phyloP scores from a whole-genome alignment of 805 yeast genomes.

The fission yeast (Schizosaccharomyces pombe) region ASM294v3 CU329670.1:466501-467000 shows the following conservation, averaged over 20 bases:
- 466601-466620: conserved; percentile 93
- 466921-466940: conserved; percentile 61
- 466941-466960: conserved; percentile 60
- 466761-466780: conserved; percentile 83
- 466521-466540: conserved; percentile 48
- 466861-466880: conserved; percentile 83
- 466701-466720: conserved; percentile 67
- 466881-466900: conserved; percentile 77
- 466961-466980: conserved; percentile 67
- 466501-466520: conserved; percentile 67
- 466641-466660: conserved; percentile 54
- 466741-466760: conserved; percentile 76
- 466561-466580: conserved; percentile 81
- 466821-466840: conserved; percentile 74
- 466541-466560: conserved; percentile 45
- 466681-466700: conserved; percentile 72
- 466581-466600: conserved; percentile 84
- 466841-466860: conserved; percentile 89
- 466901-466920: conserved; percentile 61
- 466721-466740: conserved; percentile 82
- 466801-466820: conserved; percentile 53
- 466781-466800: conserved; percentile 73
- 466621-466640: conserved; percentile 83
- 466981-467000: conserved; percentile 93
- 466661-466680: conserved; percentile 86